Evolutionary conservation across 2,329 filamentous ascomycete species (phyloP).

Genomic region (Aspergillus aculeatinus): DNA sequence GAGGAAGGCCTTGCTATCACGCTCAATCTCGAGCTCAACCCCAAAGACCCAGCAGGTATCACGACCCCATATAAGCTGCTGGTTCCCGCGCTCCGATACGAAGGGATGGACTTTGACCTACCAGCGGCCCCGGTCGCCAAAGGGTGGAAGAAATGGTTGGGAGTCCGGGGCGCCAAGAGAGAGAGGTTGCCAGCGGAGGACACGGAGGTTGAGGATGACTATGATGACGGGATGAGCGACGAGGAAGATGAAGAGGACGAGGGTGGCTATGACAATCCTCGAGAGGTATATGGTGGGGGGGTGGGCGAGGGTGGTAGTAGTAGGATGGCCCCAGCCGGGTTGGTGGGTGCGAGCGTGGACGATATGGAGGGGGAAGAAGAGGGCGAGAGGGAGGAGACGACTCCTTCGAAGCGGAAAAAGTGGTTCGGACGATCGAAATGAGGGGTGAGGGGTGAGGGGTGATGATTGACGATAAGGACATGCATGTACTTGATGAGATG

Average conservation of each 20-base stretch:
- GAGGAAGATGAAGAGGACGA: slow-evolving; percentile 18
- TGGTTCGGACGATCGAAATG: slow-evolving; percentile 31
- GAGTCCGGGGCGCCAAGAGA: slow-evolving; percentile 30
- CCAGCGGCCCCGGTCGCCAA: slow-evolving; percentile 36
- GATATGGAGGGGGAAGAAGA: slow-evolving; percentile 19
- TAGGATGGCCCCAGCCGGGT: slow-evolving; percentile 9
- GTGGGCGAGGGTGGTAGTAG: background rate
- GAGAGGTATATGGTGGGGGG: background rate
- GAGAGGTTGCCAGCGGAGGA: slow-evolving; percentile 18
- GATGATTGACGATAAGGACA: slow-evolving; percentile 10
- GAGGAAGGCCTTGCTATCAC: slow-evolving; percentile 82
- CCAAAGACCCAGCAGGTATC: slow-evolving; percentile 80
- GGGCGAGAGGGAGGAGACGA: slow-evolving; percentile 10
- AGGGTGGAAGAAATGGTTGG: slow-evolving; percentile 42
- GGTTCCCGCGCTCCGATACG: slow-evolving; percentile 69
- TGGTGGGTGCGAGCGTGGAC: slow-evolving; percentile 10
- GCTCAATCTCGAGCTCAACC: slow-evolving; percentile 84
- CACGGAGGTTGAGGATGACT: slow-evolving; percentile 20
- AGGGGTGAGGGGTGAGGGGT: slow-evolving; percentile 18
- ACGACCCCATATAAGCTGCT: slow-evolving; percentile 85
- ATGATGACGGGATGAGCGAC: slow-evolving; percentile 16
- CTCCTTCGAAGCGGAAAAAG: slow-evolving; percentile 26
- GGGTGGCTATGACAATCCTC: slow-evolving; percentile 8
- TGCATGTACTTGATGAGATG: background rate
- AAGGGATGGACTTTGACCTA: slow-evolving; percentile 43